Evolutionary conservation across 2,329 filamentous ascomycete species (phyloP).

Genomic region (Fusarium sp.): DNA sequence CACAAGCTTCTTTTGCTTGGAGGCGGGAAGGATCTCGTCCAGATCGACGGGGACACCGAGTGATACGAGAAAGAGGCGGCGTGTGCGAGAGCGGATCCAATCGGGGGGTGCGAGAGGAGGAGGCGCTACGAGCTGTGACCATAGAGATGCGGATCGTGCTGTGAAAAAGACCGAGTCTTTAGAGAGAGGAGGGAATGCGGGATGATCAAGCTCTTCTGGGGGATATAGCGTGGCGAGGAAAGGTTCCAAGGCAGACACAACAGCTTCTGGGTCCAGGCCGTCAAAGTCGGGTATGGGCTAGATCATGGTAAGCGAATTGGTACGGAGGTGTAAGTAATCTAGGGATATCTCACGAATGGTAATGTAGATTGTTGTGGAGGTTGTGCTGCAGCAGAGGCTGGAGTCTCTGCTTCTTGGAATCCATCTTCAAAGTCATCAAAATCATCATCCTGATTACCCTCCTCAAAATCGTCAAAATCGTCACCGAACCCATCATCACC

Average conservation of each 20-base stretch:
- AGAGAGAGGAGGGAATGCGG: slow-evolving; percentile 61
- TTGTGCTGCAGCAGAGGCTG: slow-evolving; percentile 41
- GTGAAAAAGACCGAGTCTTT: slow-evolving; percentile 80
- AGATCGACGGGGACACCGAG: slow-evolving; percentile 95
- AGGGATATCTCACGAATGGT: slow-evolving; percentile 56
- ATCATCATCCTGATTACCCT: slow-evolving; percentile 65
- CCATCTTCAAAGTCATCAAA: slow-evolving; percentile 80
- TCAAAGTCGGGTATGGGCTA: slow-evolving; percentile 77
- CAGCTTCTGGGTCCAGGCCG: slow-evolving; percentile 68
- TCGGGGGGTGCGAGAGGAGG: slow-evolving; percentile 95
- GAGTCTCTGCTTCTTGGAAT: slow-evolving; percentile 68
- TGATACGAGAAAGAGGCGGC: slow-evolving; percentile 93
- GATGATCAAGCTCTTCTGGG: slow-evolving; percentile 63
- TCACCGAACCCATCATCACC: slow-evolving; percentile 64
- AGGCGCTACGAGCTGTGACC: slow-evolving; percentile 95
- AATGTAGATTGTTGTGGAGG: slow-evolving; percentile 53
- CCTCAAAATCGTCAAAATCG: slow-evolving; percentile 72
- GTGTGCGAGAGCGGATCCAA: slow-evolving; percentile 96
- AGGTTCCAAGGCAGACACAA: slow-evolving; percentile 69
- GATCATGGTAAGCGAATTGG: slow-evolving; percentile 38
- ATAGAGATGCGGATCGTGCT: slow-evolving; percentile 87
- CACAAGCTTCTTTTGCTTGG: slow-evolving; percentile 97
- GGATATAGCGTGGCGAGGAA: slow-evolving; percentile 76
- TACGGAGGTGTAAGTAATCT: neutral
- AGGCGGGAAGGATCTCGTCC: slow-evolving; percentile 95